These are phyloP conservation scores for Viola odorata DNA, from an alignment of 345 rosid species.

Conservation along the genomic window DNA sequence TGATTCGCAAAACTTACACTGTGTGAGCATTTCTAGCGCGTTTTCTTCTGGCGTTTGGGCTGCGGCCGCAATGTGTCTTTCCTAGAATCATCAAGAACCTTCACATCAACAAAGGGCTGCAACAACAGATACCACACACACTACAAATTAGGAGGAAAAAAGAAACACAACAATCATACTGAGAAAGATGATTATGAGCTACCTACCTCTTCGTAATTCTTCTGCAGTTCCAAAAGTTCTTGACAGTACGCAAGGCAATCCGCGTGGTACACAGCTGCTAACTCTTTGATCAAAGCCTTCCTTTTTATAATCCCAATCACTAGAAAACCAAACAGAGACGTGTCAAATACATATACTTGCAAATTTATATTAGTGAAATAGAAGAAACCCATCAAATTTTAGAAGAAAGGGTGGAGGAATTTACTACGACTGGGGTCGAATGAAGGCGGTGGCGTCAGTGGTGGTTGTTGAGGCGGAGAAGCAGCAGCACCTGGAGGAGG, in stretches of 20 bases:
- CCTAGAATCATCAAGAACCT: conserved; percentile 49
- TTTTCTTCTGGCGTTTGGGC: conserved; percentile 62
- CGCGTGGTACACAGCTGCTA: conserved; percentile 78
- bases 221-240: conserved; percentile 78
- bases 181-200: background rate
- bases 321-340: conserved; percentile 4
- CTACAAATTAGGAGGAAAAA: too few species aligned
- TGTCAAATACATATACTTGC: too few species aligned
- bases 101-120: conserved; percentile 73
- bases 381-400: background rate
- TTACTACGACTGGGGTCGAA: conserved; percentile 92
- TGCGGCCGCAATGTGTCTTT: conserved; percentile 47
- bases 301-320: conserved; percentile 97
- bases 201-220: conserved; percentile 76
- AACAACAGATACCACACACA: background rate
- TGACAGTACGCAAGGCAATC: conserved; percentile 80
- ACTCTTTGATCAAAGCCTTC: conserved; percentile 82
- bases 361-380: too few species aligned
- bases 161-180: too few species aligned
- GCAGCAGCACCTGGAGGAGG: background rate
- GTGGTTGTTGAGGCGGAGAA: too few species aligned
- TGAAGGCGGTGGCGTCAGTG: conserved; percentile 19
- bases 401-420: conserved; percentile 10
- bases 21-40: conserved; percentile 32
- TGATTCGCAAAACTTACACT: conserved; percentile 1